Conservation (phyloP, 371 early-diverging fungal species). For the Mucor piriformis region DNA sequence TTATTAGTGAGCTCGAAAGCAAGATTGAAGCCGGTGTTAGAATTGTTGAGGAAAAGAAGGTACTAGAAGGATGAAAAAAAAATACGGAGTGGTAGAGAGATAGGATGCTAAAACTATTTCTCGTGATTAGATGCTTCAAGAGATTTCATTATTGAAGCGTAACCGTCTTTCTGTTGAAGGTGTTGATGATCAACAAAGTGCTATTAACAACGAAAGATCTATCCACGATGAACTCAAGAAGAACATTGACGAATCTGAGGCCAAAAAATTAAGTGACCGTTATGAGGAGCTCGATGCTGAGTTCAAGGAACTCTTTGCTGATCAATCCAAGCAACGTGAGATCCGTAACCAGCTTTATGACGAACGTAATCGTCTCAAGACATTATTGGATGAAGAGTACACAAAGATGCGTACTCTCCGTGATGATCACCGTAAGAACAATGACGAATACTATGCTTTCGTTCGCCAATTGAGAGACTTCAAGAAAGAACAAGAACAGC, state of each 20-base stretch:
- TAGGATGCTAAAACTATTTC: neutral
- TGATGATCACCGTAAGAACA: slow-evolving; percentile 73
- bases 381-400: slow-evolving; percentile 74
- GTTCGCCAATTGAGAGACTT: slow-evolving; percentile 77
- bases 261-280: slow-evolving; percentile 66
- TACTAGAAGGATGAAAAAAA: slow-evolving; percentile 9
- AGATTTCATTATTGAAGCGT: slow-evolving; percentile 82
- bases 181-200: slow-evolving; percentile 64
- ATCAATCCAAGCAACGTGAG: slow-evolving; percentile 64
- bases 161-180: slow-evolving; percentile 77
- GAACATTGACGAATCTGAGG: slow-evolving; percentile 67
- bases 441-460: slow-evolving; percentile 76
- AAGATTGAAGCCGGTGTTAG: slow-evolving; percentile 80
- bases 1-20: slow-evolving; percentile 67
- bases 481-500: slow-evolving; percentile 65
- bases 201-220: slow-evolving; percentile 74
- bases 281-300: slow-evolving; percentile 70
- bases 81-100: neutral
- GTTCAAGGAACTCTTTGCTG: slow-evolving; percentile 66
- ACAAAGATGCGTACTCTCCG: slow-evolving; percentile 67
- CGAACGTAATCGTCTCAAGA: slow-evolving; percentile 75
- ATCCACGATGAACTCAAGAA: slow-evolving; percentile 68
- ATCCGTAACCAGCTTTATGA: slow-evolving; percentile 73
- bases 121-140: slow-evolving; percentile 60
- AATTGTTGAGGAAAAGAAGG: slow-evolving; percentile 86